Base-by-base conservation (phyloP, 345 rosid genomes). In the Fremontodendron californicum region DNA sequence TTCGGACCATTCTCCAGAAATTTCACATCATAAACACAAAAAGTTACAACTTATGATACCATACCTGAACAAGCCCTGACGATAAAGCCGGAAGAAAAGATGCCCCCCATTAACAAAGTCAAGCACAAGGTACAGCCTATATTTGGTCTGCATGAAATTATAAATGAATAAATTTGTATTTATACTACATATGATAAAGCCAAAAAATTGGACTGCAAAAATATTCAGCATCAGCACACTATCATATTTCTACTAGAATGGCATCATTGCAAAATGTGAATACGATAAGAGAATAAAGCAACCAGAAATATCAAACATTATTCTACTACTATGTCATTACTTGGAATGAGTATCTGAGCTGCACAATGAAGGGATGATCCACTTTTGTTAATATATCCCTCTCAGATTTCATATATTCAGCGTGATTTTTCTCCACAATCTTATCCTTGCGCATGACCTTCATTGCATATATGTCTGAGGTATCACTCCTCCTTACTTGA, bases 51-150 rank as follows among this genome's bases (percentile, higher is more conserved):
- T 9, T 18, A 48, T 43, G 18, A 29, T 29, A 42, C 58, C 40
- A 52, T 85, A 93, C 98, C 97, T 91, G 90, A 96, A 96, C 75
- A 96, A 97, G 69, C 99, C 99, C 72, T 93, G 99, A 78, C 89
- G 87, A 80, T 91, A 92, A 69, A 96, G 97, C 90, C 93, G 99
- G 83, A 96, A 96, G 83, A 96, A 96, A 1, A 96, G 93, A 87
- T 96, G 99, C 6, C 98, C 99, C 23, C 99, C 99, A 65, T 96
- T 96, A 61, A 96, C 88, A 86, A 96, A 96, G 83, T 96, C 99
- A 29, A 96, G 82, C 83, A 96, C 94, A 21, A 93, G 98, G 78
- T 92, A 96, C 5, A 96, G 81, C 79, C 98, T 86, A 57, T 96
- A 96, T 77, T 96, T 93, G 21, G 97, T 93, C 99, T 96, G 97